phyloP scores from a whole-genome alignment of 2,329 filamentous ascomycete species.

The Colletotrichum sp. region DNA sequence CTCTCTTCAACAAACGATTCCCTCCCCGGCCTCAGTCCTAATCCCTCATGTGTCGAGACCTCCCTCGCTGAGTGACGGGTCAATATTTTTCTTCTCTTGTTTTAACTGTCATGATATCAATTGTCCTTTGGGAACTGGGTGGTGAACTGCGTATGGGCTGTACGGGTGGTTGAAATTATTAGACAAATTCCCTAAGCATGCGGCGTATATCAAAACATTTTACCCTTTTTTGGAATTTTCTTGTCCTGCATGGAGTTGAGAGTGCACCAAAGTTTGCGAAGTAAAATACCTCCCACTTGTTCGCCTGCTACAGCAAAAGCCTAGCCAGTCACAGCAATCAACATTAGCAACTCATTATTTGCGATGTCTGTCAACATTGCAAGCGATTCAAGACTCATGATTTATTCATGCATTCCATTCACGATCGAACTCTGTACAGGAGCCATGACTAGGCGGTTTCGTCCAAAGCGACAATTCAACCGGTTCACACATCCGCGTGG shows the following conservation, averaged over 20 bases:
- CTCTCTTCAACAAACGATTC: background rate
- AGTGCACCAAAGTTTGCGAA: background rate
- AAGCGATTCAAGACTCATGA: background rate
- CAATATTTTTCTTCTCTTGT: background rate
- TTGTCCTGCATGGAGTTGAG: background rate
- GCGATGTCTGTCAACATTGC: background rate
- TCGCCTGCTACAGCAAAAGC: background rate
- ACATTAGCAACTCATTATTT: background rate
- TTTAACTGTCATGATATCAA: conserved; percentile 18
- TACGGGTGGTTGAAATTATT: background rate
- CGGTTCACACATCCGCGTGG: background rate
- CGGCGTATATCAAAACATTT: background rate
- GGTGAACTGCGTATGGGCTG: background rate
- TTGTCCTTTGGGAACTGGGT: background rate
- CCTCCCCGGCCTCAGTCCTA: background rate
- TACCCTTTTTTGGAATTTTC: background rate
- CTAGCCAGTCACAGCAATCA: background rate
- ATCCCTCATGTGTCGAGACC: conserved; percentile 1
- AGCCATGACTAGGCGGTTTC: background rate
- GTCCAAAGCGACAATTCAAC: background rate
- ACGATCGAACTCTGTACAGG: background rate
- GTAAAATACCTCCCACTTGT: background rate
- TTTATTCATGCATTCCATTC: background rate
- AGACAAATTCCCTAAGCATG: conserved; percentile 10
- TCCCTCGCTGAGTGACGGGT: background rate